A percentile compares a stretch with the other conserved stretches of the same genome.
Conservation (phyloP, 129 eudicot genomes). For the Helianthus tuberosus region DNA sequence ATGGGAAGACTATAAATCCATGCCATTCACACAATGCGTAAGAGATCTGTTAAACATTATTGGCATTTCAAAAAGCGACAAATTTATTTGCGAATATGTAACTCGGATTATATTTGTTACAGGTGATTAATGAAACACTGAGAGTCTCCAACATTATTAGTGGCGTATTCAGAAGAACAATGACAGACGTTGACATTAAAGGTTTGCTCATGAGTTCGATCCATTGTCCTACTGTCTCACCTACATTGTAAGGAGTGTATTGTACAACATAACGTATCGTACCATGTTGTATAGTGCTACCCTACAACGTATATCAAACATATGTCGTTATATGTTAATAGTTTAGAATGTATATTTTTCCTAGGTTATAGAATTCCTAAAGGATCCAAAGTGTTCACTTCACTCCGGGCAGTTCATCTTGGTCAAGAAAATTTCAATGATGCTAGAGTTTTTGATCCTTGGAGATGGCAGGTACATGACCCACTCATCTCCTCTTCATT, state of each 20-base stretch:
- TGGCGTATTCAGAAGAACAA: constrained; percentile 84
- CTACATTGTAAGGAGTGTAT: too few relatives aligned
- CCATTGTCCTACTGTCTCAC: too few relatives aligned
- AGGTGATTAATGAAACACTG: constrained; percentile 90
- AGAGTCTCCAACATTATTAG: constrained; percentile 81
- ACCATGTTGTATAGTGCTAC: too few relatives aligned
- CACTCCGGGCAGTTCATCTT: constrained; percentile 80
- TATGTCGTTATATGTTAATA: background rate
- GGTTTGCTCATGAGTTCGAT: constrained; percentile 27
- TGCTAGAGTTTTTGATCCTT: constrained; percentile 83
- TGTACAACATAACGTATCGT: too few relatives aligned
- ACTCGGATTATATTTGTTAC: background rate
- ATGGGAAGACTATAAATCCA: constrained; percentile 87
- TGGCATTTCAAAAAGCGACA: background rate
- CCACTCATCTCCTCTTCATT: background rate
- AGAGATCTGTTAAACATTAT: constrained; percentile 13
- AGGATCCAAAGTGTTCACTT: constrained; percentile 85
- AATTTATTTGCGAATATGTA: background rate
- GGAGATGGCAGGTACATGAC: constrained; percentile 88
- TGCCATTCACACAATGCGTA: constrained; percentile 95
- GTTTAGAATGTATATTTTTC: background rate
- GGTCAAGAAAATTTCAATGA: constrained; percentile 72
- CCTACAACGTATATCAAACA: too few relatives aligned
- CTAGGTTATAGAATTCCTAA: constrained; percentile 81
- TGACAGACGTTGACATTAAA: constrained; percentile 64